Conservation (phyloP, 1,139 yeast species). For the Debaryomyces nepalensis region DNA sequence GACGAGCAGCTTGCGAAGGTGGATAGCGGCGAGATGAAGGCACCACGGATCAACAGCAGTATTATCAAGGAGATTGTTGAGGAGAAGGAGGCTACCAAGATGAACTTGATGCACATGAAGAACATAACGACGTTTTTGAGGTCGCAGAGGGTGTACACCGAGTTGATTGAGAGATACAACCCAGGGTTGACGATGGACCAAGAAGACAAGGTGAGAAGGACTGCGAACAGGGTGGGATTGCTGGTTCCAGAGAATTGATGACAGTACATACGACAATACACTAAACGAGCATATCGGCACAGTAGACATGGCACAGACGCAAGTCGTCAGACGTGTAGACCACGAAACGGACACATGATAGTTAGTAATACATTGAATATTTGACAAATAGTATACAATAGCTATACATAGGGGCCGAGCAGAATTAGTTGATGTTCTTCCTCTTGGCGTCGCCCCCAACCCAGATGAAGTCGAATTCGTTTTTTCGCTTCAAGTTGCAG, state of each 20-base stretch:
- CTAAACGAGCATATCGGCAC: no score
- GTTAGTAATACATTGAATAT: conserved; percentile 8
- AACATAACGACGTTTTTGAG: conserved; percentile 61
- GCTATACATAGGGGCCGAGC: not conserved
- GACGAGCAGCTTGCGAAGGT: conserved; percentile 35
- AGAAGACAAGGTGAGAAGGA: conserved; percentile 72
- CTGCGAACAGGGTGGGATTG: conserved; percentile 88
- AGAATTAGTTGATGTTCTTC: conserved; percentile 3
- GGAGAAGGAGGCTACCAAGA: conserved; percentile 20
- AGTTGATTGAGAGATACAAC: conserved; percentile 81
- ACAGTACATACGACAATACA: conserved; percentile 8
- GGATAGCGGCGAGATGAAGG: conserved; percentile 23
- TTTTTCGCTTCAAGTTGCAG: conserved; percentile 37
- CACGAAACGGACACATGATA: no score
- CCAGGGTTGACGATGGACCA: conserved; percentile 82
- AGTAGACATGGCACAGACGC: no score
- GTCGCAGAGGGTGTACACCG: conserved; percentile 78
- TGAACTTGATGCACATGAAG: conserved; percentile 38
- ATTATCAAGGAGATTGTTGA: conserved; percentile 32
- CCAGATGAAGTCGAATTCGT: conserved; percentile 24
- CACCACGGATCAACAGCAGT: conserved; percentile 27
- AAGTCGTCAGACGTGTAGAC: no score
- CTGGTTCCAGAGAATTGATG: conserved; percentile 30
- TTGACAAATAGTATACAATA: conserved; percentile 7
- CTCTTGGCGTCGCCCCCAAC: conserved; percentile 13